Percentiles rank a stretch among this genome's conserved stretches.
These are phyloP conservation scores for Aspergillus pseudoterreus DNA, from an alignment of 2,329 filamentous ascomycete genomes.

Conservation along the genomic window DNA sequence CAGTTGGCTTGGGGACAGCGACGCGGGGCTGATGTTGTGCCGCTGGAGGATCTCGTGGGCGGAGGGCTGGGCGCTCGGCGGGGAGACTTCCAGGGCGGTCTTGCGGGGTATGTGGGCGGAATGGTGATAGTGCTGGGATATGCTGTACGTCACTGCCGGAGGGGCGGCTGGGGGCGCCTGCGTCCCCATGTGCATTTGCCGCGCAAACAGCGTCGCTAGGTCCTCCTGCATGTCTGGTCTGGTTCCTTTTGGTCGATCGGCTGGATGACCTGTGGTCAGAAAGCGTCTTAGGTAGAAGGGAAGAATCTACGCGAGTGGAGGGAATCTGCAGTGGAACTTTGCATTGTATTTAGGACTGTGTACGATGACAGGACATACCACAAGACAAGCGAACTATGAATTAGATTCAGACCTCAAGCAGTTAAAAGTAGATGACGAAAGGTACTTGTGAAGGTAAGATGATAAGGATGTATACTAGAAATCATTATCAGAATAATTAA, in stretches of 20 bases:
- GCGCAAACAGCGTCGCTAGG: conserved; percentile 73
- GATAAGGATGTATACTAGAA: too few species aligned
- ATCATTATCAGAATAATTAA: too few species aligned
- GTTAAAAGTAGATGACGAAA: too few species aligned
- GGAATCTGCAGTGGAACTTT: too few species aligned
- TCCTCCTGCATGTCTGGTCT: conserved; percentile 60
- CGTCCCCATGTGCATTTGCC: conserved; percentile 63
- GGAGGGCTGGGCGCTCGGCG: background rate
- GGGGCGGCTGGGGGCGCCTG: conserved; percentile 30
- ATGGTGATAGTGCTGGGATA: conserved; percentile 81
- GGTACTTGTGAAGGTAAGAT: too few species aligned
- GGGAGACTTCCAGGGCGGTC: conserved; percentile 26
- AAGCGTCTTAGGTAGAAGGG: too few species aligned
- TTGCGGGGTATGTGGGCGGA: conserved; percentile 62
- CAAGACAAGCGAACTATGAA: too few species aligned
- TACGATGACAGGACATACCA: too few species aligned
- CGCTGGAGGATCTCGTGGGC: conserved; percentile 49
- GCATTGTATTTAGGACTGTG: too few species aligned
- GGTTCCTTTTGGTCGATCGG: background rate
- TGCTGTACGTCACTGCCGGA: conserved; percentile 63
- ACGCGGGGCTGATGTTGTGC: conserved; percentile 57
- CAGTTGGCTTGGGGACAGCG: conserved; percentile 70
- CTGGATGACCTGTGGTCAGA: background rate
- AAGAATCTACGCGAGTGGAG: too few species aligned
- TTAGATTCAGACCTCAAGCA: too few species aligned